These are phyloP conservation scores for Leccinum subgranulosum DNA, from an alignment of 768 basidiomycete species.

Conservation along the genomic window DNA sequence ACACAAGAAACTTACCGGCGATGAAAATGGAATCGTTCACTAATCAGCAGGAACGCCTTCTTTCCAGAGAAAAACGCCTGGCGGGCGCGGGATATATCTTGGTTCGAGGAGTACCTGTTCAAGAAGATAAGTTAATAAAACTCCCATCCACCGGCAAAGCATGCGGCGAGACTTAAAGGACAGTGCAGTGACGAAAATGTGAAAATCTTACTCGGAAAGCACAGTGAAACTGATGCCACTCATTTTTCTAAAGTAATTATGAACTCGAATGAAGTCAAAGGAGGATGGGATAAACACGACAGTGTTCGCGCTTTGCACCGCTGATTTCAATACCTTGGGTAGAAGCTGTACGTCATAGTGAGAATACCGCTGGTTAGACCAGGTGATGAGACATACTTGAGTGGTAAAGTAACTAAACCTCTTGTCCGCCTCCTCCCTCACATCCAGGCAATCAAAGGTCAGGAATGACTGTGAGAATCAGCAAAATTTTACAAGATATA, in stretches of 20 bases:
- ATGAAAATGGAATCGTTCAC: constrained; percentile 99
- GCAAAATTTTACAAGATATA: neutral
- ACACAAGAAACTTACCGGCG: constrained; percentile 50
- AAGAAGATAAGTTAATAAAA: neutral
- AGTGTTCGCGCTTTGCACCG: constrained; percentile 88
- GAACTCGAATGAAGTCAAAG: constrained; percentile 92
- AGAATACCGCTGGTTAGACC: neutral
- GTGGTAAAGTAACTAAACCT: constrained; percentile 86
- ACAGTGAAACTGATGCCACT: constrained; percentile 71
- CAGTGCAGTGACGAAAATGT: neutral
- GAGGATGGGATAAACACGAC: constrained; percentile 91
- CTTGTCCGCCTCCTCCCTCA: constrained; percentile 79
- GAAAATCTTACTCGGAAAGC: constrained; percentile 75
- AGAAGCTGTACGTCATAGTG: constrained; percentile 52
- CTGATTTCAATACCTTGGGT: constrained; percentile 82
- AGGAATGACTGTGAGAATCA: constrained; percentile 55
- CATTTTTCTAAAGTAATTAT: constrained; percentile 79
- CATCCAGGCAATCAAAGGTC: constrained; percentile 66
- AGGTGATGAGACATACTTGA: constrained; percentile 47
- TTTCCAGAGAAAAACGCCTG: constrained; percentile 89
- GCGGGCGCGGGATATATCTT: constrained; percentile 91
- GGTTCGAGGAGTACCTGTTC: constrained; percentile 82
- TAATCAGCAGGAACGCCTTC: constrained; percentile 83
- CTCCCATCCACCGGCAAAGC: neutral
- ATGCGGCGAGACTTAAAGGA: neutral